Percentiles rank a stretch among this genome's conserved stretches.
phyloP scores from a whole-genome alignment of 202 grass and related monocot genomes.

The Alloteropsis angusta region DNA sequence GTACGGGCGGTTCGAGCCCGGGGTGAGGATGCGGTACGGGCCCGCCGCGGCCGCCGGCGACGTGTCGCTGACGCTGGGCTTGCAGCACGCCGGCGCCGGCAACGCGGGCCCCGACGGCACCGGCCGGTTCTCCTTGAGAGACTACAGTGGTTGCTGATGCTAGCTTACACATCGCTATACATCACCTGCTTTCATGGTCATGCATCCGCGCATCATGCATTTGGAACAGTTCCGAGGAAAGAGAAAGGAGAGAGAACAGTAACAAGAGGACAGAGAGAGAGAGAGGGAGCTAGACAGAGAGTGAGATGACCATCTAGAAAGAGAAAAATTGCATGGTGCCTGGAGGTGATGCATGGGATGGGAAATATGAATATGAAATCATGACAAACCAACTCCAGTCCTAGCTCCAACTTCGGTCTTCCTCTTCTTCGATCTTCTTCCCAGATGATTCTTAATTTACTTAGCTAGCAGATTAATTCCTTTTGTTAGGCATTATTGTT shows the following conservation, averaged over 20 bases:
- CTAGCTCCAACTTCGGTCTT: neutral
- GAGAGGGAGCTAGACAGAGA: neutral
- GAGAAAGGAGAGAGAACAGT: neutral
- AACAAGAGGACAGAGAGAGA: constrained; percentile 6
- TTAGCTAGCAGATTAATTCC: constrained; percentile 52
- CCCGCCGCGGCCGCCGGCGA: constrained; percentile 35
- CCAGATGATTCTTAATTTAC: constrained; percentile 67
- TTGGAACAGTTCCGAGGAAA: constrained; percentile 14
- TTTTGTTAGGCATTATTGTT: constrained; percentile 70
- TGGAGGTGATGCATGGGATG: constrained; percentile 33
- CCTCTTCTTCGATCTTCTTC: constrained; percentile 25
- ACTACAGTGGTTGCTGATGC: constrained; percentile 66
- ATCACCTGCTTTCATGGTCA: constrained; percentile 37
- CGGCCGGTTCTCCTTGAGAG: constrained; percentile 73
- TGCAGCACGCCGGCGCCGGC: constrained; percentile 70
- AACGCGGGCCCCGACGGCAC: constrained; percentile 47
- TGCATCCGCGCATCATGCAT: constrained; percentile 25
- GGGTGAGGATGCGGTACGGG: constrained; percentile 55
- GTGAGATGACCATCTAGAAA: constrained; percentile 22
- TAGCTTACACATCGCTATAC: constrained; percentile 16
- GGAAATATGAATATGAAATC: constrained; percentile 44
- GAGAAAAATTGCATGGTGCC: constrained; percentile 17
- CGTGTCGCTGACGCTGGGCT: constrained; percentile 85
- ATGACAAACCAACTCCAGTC: neutral
- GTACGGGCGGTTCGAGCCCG: constrained; percentile 56